Evolutionary conservation across 2,329 filamentous ascomycete species (phyloP), one percentile per base, ranked within the genome.

Genomic region (Aspergillus chevalieri): DNA sequence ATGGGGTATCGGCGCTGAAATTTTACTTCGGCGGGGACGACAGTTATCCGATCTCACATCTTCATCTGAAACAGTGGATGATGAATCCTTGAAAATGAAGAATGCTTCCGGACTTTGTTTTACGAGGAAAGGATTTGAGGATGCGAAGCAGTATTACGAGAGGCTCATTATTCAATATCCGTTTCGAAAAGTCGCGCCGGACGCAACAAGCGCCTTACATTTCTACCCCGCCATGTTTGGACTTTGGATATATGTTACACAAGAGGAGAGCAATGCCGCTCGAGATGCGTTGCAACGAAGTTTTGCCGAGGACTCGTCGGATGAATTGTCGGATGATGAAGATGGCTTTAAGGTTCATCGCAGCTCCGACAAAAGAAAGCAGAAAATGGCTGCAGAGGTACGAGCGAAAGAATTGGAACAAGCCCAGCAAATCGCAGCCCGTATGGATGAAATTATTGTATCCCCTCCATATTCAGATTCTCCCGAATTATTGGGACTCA

Each of bases 1-100:
- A 56, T 96, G 91, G 92, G 85, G 85, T 12, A 78, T 95, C 42
- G 90, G 89, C 0, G 89, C 88, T 2, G 91, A 95, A 69, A 81
- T 96, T 17, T 71, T 95, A 49, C 82, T 95, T 71, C 80, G 86
- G 14, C 69, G 69, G 62, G 71, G 61, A 56, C 58, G 53, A 48
- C 54, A 66, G 49, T 54, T 53, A 49, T 52, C 57, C 15, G 50
- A 51, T 22, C 58, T 33, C 22, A 15, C 49, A 15, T n/a, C 51
- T 22, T 49, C 44, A 12, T 21, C 33, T 28, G 17, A 15, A 14
- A n/a, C 14, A 34, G 26, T 47, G 19, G 24, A 26, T 36, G 50
- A 52, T 44, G 48, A 12, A 28, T 36, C 22, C 0, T 33, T 44
- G 24, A 48, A 24, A n/a, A 24, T 34, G 8, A 56, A 48, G 6